Conservation (phyloP, 805 yeast species). For the Vanderwaltozyma polyspora region DNA sequence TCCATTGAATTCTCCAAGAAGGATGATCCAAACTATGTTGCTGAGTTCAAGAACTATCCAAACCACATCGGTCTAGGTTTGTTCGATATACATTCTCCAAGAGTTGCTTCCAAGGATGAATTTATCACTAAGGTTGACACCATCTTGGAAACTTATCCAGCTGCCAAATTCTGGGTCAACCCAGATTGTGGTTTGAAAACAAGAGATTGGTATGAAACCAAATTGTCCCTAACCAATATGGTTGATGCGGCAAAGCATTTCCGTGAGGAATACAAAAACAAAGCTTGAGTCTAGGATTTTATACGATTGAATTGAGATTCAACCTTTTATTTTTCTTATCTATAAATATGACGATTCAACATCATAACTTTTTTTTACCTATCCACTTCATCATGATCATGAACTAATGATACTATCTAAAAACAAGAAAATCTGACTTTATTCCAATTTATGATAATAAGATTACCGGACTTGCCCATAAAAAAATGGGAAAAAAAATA, state of each 20-base stretch:
- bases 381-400: no score
- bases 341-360: no score
- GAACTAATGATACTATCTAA: no score
- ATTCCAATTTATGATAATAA: no score
- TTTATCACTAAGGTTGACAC: constrained; percentile 87
- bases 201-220: constrained; percentile 98
- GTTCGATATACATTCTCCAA: constrained; percentile 98
- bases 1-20: constrained; percentile 99
- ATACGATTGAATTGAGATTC: no score
- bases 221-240: constrained; percentile 92
- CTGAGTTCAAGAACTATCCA: constrained; percentile 96
- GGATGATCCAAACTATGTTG: constrained; percentile 96
- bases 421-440: no score
- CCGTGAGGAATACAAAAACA: constrained; percentile 48
- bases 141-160: constrained; percentile 94
- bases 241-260: constrained; percentile 96
- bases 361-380: no score
- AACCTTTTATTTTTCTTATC: no score
- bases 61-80: constrained; percentile 99
- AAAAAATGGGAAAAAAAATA: no score
- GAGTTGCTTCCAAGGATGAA: constrained; percentile 97
- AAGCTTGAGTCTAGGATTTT: no score
- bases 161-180: constrained; percentile 98
- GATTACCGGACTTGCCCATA: no score
- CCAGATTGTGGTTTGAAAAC: constrained; percentile 99